Base-by-base conservation (phyloP, 2,329 filamentous ascomycete genomes). In the Lithohypha guttulata region DNA sequence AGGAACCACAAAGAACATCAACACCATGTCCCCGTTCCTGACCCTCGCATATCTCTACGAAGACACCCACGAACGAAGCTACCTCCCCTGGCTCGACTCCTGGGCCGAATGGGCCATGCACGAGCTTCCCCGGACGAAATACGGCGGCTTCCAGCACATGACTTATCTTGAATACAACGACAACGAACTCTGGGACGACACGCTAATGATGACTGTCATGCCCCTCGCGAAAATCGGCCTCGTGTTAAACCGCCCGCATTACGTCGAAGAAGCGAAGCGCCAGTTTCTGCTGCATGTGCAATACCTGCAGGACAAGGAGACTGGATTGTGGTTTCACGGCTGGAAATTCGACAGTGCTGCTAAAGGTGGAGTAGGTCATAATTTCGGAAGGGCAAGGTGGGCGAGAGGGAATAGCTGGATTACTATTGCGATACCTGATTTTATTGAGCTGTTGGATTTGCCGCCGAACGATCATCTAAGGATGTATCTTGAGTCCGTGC, bases 101-200 rank as follows among this genome's bases (percentile, higher is more conserved):
- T 89, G 83, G 84, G 83, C 76, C 3, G 82, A 87, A 56, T 87
- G 82, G 82, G 79, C 81, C 1, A 84, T 84, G 71, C 67, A 84
- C 56, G 82, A 84, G 35, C 69, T 87, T 19, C 74, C 75, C 9
- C 70, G 81, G 27, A 87, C 83, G 1, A 73, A 71, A 34, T 79
- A 76, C 53, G 81, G 77, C 32, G 68, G 79, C 42, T 81, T 85
- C 66, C 81, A 85, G 58, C 81, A 83, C 59, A 73, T 80, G 44
- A 87, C 82, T 0, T 86, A 86, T 51, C 60, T 79, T 21, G 70
- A 75, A 2, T 69, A 73, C 47, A 85, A 89, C 58, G 68, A 77
- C 45, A 71, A 84, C 56, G 79, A 87, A 62, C 67, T 87, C 15
- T 89, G 83, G 83, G 83, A 86, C 50, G 83, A 89, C 56, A 89